phyloP scores from a whole-genome alignment of 192 early-diverging fungal species.

The Backusella circina region DNA sequence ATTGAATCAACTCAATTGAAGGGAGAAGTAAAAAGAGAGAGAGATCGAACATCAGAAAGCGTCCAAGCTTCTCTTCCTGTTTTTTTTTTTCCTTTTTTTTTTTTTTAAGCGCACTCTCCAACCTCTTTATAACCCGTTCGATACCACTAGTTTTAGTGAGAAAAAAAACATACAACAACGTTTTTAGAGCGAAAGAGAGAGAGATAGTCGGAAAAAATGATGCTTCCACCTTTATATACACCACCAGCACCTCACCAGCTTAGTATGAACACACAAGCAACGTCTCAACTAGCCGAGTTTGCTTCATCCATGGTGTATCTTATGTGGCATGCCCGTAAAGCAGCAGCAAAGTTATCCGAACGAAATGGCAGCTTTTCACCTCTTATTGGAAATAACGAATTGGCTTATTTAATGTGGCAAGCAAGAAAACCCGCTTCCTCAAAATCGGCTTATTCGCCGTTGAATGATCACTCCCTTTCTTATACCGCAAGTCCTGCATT shows the following conservation, averaged over 20 bases:
- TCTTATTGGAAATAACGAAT: background rate
- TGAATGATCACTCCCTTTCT: slow-evolving; percentile 7
- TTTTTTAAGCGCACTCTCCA: background rate
- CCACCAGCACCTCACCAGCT: background rate
- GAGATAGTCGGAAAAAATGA: background rate
- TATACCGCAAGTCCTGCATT: slow-evolving; percentile 31
- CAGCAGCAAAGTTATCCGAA: slow-evolving; percentile 3
- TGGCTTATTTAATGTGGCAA: slow-evolving; percentile 12
- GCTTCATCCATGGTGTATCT: slow-evolving; percentile 55
- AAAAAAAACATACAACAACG: background rate
- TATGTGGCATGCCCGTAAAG: slow-evolving; percentile 43
- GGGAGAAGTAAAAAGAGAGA: background rate
- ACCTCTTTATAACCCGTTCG: background rate
- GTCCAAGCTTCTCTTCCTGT: background rate
- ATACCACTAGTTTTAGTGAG: background rate
- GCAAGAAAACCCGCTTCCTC: background rate
- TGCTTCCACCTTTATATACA: slow-evolving; percentile 2
- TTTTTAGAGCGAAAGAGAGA: background rate
- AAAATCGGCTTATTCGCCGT: slow-evolving; percentile 7
- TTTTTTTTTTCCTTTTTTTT: background rate
- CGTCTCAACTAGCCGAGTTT: slow-evolving; percentile 48
- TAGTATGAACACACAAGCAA: background rate
- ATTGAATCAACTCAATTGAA: background rate
- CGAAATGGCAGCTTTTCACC: slow-evolving; percentile 1
- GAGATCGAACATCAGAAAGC: background rate